Evolutionary conservation across 2,329 filamentous ascomycete genomes (phyloP), one percentile per base, ranked within the genome.

Genomic region (Ceratocystis huliohia): DNA sequence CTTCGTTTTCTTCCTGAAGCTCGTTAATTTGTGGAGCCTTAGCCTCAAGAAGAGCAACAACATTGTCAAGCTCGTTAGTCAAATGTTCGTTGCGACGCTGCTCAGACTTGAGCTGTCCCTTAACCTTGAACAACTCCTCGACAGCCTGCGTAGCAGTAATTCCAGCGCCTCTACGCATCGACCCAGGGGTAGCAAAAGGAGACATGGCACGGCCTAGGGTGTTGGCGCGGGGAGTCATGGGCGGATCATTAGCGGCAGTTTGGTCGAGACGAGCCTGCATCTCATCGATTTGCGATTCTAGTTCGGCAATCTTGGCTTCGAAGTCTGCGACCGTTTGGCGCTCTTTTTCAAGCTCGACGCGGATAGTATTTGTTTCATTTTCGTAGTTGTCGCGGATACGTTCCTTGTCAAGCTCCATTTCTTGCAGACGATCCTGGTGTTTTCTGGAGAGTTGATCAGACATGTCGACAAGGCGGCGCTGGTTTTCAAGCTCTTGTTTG

Each of bases 11-110:
- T 15, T 84, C 82, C 61, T 89, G 86, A 20, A 96, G 79, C 70
- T 97, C 92, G 69, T 96, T 87, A 37, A 96, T 84, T 72, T 96
- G 91, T 0, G 94, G 94, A 30, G 88, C 86, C 74, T 89, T 92
- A 28, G 87, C 87, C 74, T 99, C 92, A 46, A 97, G 77, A 67
- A 92, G 88, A 46, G 86, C 82, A 67, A 96, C 84, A 78, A 96
- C 89, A 68, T 94, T 89, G 70, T 96, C 90, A 57, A 97, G 79
- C 57, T 93, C 85, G 46, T 85, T 82, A 20, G 84, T 83, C 10
- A 96, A 83, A 72, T 90, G 85, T 69, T 88, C 84, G 71, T 84
- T 91, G 25, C 86, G 84, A 67, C 88, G 83, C 73, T 87, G 86
- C 74, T 96, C 89, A 2, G 81, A 83, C 2, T 86, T 85, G 44